Percentiles rank a stretch among this genome's conserved stretches.
phyloP scores from a whole-genome alignment of 2,329 filamentous ascomycete species.

The Fusarium chuoi region DNA sequence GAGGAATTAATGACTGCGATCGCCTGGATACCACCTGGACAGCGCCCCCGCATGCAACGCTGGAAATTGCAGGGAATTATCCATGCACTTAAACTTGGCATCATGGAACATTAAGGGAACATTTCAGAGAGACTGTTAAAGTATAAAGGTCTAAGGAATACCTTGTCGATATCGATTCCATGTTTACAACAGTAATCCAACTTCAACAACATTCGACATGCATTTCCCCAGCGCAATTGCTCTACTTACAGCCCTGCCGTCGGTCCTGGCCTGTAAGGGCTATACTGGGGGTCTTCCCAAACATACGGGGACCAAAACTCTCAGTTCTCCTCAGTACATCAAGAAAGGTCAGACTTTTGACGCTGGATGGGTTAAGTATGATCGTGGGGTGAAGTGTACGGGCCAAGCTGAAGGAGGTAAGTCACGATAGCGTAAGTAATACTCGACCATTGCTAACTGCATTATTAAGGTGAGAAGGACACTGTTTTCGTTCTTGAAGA shows the following conservation, averaged over 20 bases:
- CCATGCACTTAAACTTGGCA: not conserved
- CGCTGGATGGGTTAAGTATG: conserved; percentile 50
- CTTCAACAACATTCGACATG: not conserved
- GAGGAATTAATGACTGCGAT: not conserved
- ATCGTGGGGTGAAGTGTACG: conserved; percentile 54
- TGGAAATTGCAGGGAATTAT: not conserved
- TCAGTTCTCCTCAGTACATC: conserved; percentile 46
- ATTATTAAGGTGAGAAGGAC: conserved; percentile 35
- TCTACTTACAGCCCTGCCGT: conserved; percentile 32
- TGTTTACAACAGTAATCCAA: accelerated
- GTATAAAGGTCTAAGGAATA: not conserved
- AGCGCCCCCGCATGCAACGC: not conserved
- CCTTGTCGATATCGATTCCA: too few species aligned
- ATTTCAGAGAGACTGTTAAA: accelerated
- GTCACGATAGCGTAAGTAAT: not conserved
- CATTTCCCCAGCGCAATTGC: conserved; percentile 23
- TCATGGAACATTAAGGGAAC: not conserved
- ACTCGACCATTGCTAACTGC: not conserved
- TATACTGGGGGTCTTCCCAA: conserved; percentile 46
- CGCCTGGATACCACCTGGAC: not conserved
- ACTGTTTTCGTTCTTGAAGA: conserved; percentile 55
- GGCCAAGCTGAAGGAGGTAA: conserved; percentile 56
- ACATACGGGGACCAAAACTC: conserved; percentile 43
- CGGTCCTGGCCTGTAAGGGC: conserved; percentile 47
- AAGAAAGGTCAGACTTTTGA: conserved; percentile 44